Evolutionary conservation across 495 filamentous ascomycete genomes (phyloP).

Genomic region (Penicillium simplicissimum): DNA sequence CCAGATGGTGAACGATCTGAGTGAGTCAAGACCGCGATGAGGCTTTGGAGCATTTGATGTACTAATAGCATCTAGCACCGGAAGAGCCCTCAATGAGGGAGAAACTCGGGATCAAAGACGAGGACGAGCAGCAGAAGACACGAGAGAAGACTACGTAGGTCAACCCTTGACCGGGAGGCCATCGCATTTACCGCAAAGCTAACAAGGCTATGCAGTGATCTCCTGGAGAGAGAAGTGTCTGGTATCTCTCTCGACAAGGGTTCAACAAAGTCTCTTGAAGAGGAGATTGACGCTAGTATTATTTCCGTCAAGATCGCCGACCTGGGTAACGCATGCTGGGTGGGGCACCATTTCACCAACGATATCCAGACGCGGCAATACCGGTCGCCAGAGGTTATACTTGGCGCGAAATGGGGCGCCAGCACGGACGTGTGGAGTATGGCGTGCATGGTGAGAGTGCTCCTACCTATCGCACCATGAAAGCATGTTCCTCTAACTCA

Average conservation of each 20-base stretch:
- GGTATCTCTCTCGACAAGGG: constrained; percentile 90
- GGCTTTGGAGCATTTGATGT: neutral
- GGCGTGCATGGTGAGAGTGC: constrained; percentile 84
- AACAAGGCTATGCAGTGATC: constrained; percentile 58
- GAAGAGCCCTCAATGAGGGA: constrained; percentile 60
- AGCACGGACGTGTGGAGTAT: constrained; percentile 99
- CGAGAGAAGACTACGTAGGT: constrained; percentile 91
- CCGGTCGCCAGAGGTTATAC: constrained; percentile 93
- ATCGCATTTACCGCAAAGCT: neutral
- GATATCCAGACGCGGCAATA: constrained; percentile 99
- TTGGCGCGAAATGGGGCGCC: constrained; percentile 96
- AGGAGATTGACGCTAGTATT: constrained; percentile 60
- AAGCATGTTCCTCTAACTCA: neutral
- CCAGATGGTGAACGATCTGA: constrained; percentile 74
- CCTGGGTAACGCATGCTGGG: constrained; percentile 98
- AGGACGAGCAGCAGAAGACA: constrained; percentile 76
- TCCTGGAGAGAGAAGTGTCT: constrained; percentile 88
- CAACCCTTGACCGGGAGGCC: neutral
- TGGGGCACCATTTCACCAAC: constrained; percentile 97
- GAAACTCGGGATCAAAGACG: constrained; percentile 58
- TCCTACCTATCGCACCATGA: neutral
- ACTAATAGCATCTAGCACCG: constrained; percentile 7
- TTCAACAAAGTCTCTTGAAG: constrained; percentile 45
- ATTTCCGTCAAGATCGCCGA: constrained; percentile 99
- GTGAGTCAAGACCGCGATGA: constrained; percentile 47